phyloP scores from a whole-genome alignment of 768 basidiomycete genomes.

The Phanerochaete sordida region DNA sequence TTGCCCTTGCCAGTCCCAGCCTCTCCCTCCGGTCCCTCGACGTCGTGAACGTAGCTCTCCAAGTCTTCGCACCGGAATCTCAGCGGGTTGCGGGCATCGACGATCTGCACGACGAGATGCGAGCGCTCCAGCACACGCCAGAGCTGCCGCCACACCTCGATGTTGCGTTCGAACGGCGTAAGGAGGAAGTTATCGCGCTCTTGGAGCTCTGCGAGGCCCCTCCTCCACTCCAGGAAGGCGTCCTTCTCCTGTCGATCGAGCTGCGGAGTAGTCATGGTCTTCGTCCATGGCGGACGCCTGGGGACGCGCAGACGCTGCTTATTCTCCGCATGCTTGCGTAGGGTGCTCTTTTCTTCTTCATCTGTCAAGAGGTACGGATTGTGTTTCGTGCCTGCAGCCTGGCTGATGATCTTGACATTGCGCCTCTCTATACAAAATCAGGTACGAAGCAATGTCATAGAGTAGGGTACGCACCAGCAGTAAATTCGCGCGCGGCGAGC shows the following conservation, averaged over 20 bases:
- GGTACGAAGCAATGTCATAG: background rate
- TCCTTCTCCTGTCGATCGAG: conserved; percentile 88
- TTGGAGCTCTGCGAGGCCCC: conserved; percentile 89
- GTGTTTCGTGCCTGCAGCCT: conserved; percentile 45
- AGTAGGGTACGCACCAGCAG: conserved; percentile 63
- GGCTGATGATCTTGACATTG: conserved; percentile 78
- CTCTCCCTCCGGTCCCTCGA: conserved; percentile 81
- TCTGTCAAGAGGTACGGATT: conserved; percentile 87
- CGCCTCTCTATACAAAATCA: conserved; percentile 51
- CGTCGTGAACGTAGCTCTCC: conserved; percentile 79
- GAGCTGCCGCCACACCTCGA: conserved; percentile 98
- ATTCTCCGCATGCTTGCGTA: conserved; percentile 73
- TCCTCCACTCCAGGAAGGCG: conserved; percentile 90
- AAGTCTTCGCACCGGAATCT: conserved; percentile 91
- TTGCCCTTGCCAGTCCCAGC: conserved; percentile 69
- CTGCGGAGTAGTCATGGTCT: conserved; percentile 68
- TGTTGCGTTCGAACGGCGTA: conserved; percentile 94
- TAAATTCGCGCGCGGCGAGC: conserved; percentile 92
- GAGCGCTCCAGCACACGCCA: conserved; percentile 97
- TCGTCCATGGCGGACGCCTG: conserved; percentile 86
- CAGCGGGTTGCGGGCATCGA: conserved; percentile 93
- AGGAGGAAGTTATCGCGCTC: conserved; percentile 85
- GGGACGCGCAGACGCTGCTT: conserved; percentile 80
- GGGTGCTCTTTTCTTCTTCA: conserved; percentile 73
- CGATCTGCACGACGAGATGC: conserved; percentile 91